Percentiles rank a stretch among this genome's conserved stretches.
phyloP scores from a whole-genome alignment of 2,329 filamentous ascomycete genomes.

The Penicillium thymicola region DNA sequence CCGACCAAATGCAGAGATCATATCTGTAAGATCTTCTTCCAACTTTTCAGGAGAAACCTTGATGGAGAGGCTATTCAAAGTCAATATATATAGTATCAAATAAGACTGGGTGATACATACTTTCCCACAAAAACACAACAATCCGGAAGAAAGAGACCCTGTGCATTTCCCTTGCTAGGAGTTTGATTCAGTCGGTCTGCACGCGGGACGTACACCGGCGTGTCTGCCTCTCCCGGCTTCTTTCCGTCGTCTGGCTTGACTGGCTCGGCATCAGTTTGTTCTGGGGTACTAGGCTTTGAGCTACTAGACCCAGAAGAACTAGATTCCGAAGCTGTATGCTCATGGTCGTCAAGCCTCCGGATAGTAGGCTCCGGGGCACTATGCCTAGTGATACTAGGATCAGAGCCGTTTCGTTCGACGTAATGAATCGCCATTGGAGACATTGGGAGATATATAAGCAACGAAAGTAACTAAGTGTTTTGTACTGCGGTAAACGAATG shows the following conservation, averaged over 20 bases:
- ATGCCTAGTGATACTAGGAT: background rate
- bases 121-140: constrained; percentile 42
- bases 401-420: background rate
- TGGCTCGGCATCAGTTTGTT: background rate
- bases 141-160: constrained; percentile 36
- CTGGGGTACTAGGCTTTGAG: background rate
- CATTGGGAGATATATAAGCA: background rate
- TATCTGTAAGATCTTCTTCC: constrained; percentile 25
- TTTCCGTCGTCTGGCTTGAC: background rate
- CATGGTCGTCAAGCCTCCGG: background rate
- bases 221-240: constrained; percentile 1
- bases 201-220: constrained; percentile 14
- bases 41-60: constrained; percentile 27
- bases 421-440: background rate
- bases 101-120: constrained; percentile 23
- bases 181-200: constrained; percentile 28
- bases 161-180: constrained; percentile 33
- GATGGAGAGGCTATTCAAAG: constrained; percentile 25
- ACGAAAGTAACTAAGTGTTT: background rate
- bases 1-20: constrained; percentile 32
- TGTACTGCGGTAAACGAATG: background rate
- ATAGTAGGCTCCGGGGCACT: background rate
- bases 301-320: background rate
- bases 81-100: constrained; percentile 7
- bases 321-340: background rate